Conservation (phyloP, 495 filamentous ascomycete species). For the Sordaria brevicollis region DNA sequence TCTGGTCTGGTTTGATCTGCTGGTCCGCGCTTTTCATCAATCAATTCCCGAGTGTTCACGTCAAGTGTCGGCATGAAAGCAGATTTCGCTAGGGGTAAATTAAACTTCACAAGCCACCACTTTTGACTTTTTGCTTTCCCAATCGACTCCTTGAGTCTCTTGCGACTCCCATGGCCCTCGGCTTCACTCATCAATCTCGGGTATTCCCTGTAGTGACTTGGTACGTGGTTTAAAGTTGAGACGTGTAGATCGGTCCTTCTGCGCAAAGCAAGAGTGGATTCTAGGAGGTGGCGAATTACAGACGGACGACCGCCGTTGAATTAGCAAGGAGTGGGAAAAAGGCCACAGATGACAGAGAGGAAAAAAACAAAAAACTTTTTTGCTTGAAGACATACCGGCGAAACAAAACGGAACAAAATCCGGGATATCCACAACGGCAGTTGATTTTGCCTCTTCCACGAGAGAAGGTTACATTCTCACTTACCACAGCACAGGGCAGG, state of each 20-base stretch:
- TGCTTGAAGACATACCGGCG: background rate
- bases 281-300: background rate
- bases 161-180: no score
- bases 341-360: background rate
- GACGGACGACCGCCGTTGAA: no score
- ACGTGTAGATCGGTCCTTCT: background rate
- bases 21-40: background rate
- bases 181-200: no score
- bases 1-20: background rate
- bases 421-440: background rate
- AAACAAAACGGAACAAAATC: background rate
- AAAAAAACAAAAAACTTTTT: background rate
- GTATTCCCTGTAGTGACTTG: background rate
- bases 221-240: background rate
- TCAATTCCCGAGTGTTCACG: background rate
- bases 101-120: no score
- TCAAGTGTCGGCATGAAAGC: background rate
- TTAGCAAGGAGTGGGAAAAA: background rate
- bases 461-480: background rate
- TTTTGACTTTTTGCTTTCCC: background rate
- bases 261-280: background rate
- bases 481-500: background rate
- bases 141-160: background rate
- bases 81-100: background rate
- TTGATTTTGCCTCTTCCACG: background rate